Base-by-base conservation (phyloP, 192 early-diverging fungal genomes). In the Podila horticola region DNA sequence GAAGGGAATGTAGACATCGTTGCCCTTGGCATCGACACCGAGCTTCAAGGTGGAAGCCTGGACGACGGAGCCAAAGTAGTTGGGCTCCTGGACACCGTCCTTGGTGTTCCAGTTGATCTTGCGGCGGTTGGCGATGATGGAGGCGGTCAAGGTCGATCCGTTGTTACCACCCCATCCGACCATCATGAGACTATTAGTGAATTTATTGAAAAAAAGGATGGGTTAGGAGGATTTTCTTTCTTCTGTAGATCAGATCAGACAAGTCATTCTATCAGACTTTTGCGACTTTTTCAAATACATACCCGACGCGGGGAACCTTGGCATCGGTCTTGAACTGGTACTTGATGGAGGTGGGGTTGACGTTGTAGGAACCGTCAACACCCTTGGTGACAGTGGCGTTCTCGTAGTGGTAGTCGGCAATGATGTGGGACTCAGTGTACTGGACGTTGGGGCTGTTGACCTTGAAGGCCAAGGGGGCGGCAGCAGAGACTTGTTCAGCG, bases 141-240 rank as follows among this genome's bases (percentile, higher is more conserved):
- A 94, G 9, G 98, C 98, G 51, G 97, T 98, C 69, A 99, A 81
- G 66, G 97, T 99, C 65, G 96, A 95, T 66, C 97, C 97, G 87
- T 99, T 99, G 95, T 99, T 99, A 76, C 98, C 98, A 76, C 96
- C 98, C 96, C 96, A 97, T 34, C 98, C 98, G 76, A 99, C 96
- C 84, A 99, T 93, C 98, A 99, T 98, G 58, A 99, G 87, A 72
- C 96, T 95, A 83, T 28, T 9, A 15, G 15, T 33, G 41, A 64
- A 15, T n/a, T n/a, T n/a, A n/a, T n/a, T n/a, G 10, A 29, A 51
- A 26, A 49, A 36, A 63, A 52, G 60, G 24, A 63, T 22, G 55
- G 26, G 58, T 33, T 48, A 38, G 73, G 8, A 45, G 41, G 41
- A 17, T 24, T 45, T 15, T 22, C 57, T 24, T 30, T 63, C 13